Base-by-base conservation (phyloP, 1,284 basidiomycete species). In the Thecaphora thlaspeos region DNA sequence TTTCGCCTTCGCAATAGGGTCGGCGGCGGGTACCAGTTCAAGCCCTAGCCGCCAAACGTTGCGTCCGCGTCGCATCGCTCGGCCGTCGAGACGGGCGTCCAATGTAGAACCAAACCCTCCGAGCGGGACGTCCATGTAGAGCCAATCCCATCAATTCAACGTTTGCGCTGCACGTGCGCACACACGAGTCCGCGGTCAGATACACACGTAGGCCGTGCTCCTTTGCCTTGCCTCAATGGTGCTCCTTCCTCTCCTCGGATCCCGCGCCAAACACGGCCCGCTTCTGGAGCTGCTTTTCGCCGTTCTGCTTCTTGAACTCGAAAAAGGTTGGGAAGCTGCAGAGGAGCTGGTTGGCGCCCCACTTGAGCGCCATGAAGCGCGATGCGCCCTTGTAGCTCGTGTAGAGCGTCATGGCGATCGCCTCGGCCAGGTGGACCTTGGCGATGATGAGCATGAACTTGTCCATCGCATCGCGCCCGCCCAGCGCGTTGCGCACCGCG, bases 21-120 rank as follows among this genome's bases (percentile, higher is more conserved):
- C 23, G 78, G 84, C 49, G 88, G 87, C 21, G 90, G 90, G 1
- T 89, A 88, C 78, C 79, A 80, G 48, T 89, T 87, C 77, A 80
- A 66, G 52, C 58, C 44, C 23, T 61, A 26, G 22, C 21, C 17
- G 21, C 34, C 42, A 51, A 19, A 34, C 34, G 38, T 22, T 40
- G 46, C n/a, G n/a, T n/a, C n/a, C n/a, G n/a, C 10, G 39, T 21
- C 8, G 8, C 14, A 10, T 46, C n/a, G n/a, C n/a, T n/a, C n/a
- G n/a, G n/a, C n/a, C n/a, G n/a, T n/a, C n/a, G n/a, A n/a, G n/a
- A n/a, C n/a, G n/a, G n/a, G n/a, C n/a, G n/a, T n/a, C n/a, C n/a
- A n/a, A n/a, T n/a, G n/a, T n/a, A n/a, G n/a, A n/a, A n/a, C n/a
- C n/a, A n/a, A n/a, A n/a, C n/a, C n/a, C n/a, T n/a, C n/a, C n/a